Evolutionary conservation across 495 filamentous ascomycete genomes (phyloP), one percentile per base, ranked within the genome.

Genomic region (Aspergillus nanangensis): DNA sequence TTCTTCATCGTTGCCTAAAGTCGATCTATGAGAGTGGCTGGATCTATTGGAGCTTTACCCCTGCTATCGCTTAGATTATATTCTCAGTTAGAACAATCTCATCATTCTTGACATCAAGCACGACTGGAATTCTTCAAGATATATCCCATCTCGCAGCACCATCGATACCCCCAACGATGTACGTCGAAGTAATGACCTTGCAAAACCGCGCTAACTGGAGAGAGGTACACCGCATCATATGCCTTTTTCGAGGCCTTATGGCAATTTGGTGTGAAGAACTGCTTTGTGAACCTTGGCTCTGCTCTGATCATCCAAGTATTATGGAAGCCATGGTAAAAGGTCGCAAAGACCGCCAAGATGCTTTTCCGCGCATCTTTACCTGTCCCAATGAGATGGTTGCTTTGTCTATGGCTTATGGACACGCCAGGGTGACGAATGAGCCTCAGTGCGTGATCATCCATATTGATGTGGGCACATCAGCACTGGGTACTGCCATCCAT

Each of bases 381-480:
- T 95, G 90, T 62, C 90, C 88, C 0, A 92, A 90, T 45, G 89
- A 29, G 25, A 91, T 95, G 84, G 90, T 96, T 11, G 90, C 90
- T 11, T 78, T 96, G 51, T 94, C 90, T 32, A 93, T 92, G 81
- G 90, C 90, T 15, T 86, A 95, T 60, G 90, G 89, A 44, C 94
- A 88, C 63, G 90, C 90, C 0, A 86, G 90, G 44, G 62, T 87
- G 9, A 94, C 88, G 11, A 76, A 80, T 36, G 78, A 85, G 43
- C 86, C 88, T 1, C 90, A 96, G 65, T 86, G 81, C 52, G 90
- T 96, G 2, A 86, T 96, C 53, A 80, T 96, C 3, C 90, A 95
- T 61, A 90, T 96, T 36, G 90, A 96, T 53, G 90, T 95, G 9
- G 90, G 90, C 7, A 95, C 90, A 1, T 84, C 93, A 60, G 90